Evolutionary conservation across 805 yeast species (phyloP), one percentile per base, ranked within the genome.

Genomic region (Candida tallmaniae): DNA sequence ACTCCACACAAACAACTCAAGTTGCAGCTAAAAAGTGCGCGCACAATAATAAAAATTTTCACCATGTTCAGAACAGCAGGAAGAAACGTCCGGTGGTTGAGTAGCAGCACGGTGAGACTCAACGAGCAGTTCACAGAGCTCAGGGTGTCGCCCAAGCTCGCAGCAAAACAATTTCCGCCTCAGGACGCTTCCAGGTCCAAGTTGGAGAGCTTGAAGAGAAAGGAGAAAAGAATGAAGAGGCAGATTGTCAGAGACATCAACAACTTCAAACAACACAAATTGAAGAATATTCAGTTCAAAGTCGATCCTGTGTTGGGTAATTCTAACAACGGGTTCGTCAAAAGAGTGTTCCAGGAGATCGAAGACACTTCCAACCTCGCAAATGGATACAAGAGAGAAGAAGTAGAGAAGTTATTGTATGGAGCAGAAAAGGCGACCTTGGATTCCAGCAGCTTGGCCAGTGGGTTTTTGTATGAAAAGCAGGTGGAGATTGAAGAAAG

Each of bases 231-330:
- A 43, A 52, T 65, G 44, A 65, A 63, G 52, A 57, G 63, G 32
- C 68, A 61, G 41, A 64, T 66, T 40, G 48, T 58, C 25, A 51
- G 65, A 42, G 68, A 62, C 38, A 60, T 62, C 24, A 62, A 56
- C 46, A 64, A 63, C 50, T 56, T 62, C 40, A 65, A 65, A 43
- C 63, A 65, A 46, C 63, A 62, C 39, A 48, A 51, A 15, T 42
- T 58, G 35, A 54, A 50, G 34, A 58, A 58, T 32, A 50, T 54
- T 14, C 46, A 50, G 31, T 65, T 60, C 44, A 39, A 52, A 29
- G 68, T 83, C 20, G 97, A 89, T 58, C 97, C 97, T 1, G 95
- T 89, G 4, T 69, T 88, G 35, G 97, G 97, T 7, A 70, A 69
- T 36, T 60, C 76, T 4, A 62, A 73, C 33, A 78, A 78, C 39